A percentile compares a stretch with the other conserved stretches of the same genome.
Evolutionary conservation across 2,329 filamentous ascomycete species (phyloP).

Genomic region (Leptographium radiaticola): DNA sequence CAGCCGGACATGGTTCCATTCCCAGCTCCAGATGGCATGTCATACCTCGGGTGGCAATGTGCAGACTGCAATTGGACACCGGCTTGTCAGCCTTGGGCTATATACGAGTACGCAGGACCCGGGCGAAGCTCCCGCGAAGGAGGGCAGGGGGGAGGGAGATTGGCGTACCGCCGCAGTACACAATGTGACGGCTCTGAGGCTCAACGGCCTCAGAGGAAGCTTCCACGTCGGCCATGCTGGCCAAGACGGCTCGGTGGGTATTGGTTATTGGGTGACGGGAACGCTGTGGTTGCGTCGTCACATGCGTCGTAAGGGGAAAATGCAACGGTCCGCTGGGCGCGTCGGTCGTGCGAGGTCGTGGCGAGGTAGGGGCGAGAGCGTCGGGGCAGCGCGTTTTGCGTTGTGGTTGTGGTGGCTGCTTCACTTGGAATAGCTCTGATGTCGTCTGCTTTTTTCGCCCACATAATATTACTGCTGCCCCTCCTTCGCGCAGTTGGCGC

Average conservation of each 20-base stretch:
- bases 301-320: not conserved
- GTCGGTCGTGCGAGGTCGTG: not conserved
- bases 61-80: slow-evolving; percentile 36
- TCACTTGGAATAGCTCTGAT: not conserved
- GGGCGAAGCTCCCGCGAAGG: slow-evolving; percentile 4
- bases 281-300: not conserved
- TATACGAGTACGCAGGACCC: too few relatives aligned
- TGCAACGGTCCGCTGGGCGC: not conserved
- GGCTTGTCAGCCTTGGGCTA: too few relatives aligned
- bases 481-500: not conserved
- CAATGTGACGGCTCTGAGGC: slow-evolving; percentile 37
- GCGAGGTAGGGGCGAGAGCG: not conserved
- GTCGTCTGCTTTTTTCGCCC: not conserved
- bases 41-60: slow-evolving; percentile 52
- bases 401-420: not conserved
- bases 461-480: not conserved
- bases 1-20: not conserved
- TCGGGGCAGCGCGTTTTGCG: not conserved
- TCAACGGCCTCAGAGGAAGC: slow-evolving; percentile 27
- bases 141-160: not conserved
- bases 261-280: not conserved
- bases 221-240: slow-evolving; percentile 40
- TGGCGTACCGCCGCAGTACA: slow-evolving; percentile 45
- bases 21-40: not conserved
- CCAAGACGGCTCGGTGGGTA: not conserved